phyloP scores from a whole-genome alignment of 2,329 filamentous ascomycete species.

The Cadophora malorum region DNA sequence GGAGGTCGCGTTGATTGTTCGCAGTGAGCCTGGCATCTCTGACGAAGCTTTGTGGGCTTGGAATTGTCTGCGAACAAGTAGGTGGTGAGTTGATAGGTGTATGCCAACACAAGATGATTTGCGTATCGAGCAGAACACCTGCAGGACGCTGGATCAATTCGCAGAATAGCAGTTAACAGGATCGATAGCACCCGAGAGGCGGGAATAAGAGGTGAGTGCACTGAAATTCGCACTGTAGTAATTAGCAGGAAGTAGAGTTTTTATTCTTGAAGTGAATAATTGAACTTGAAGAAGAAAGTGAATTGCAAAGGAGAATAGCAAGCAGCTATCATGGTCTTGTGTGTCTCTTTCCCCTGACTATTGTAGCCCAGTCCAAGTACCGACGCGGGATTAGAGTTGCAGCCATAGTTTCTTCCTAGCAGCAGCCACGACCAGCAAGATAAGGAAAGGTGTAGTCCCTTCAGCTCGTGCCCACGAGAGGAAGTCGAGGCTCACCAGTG shows the following conservation, averaged over 20 bases:
- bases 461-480: slow-evolving; percentile 18
- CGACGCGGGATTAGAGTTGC: not conserved
- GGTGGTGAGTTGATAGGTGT: not conserved
- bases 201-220: slow-evolving; percentile 1
- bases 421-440: slow-evolving; percentile 17
- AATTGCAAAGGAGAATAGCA: not conserved
- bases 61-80: not conserved
- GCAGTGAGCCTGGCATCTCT: slow-evolving; percentile 28
- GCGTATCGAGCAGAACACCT: not conserved
- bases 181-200: not conserved
- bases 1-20: slow-evolving; percentile 31
- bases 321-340: no score
- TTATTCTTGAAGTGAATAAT: slow-evolving; percentile 7
- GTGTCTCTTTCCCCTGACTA: not conserved
- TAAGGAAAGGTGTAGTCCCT: slow-evolving; percentile 6
- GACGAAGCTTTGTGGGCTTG: not conserved
- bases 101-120: not conserved
- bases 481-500: slow-evolving; percentile 19
- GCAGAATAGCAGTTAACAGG: not conserved
- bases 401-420: not conserved
- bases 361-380: not conserved
- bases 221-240: slow-evolving; percentile 1
- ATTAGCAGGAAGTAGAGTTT: not conserved
- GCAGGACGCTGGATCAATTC: not conserved
- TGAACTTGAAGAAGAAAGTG: not conserved